Base-by-base conservation (phyloP, 306 rosid species). In the Phaseolus lunatus region DNA sequence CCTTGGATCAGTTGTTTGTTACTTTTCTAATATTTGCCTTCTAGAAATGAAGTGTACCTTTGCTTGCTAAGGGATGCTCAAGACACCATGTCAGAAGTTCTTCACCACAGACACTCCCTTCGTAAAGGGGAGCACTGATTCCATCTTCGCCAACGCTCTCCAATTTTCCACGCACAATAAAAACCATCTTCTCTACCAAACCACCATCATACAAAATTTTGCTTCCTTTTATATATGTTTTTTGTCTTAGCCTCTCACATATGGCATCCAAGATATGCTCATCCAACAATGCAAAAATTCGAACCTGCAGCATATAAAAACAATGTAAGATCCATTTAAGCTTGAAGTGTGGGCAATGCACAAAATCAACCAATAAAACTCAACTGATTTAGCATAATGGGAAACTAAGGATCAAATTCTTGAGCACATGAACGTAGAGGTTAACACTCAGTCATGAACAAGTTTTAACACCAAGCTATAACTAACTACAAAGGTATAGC, bases 31-130 rank as follows among this genome's bases (percentile, higher is more conserved):
- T 47, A 19, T 35, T n/a, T 37, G 48, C 29, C 22, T 37, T 18
- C 1, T 37, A 5, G 69, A 64, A 13, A 26, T 64, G 39, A 39
- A 57, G 22, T 5, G 45, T 86, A 94, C 98, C 96, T 90, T 41
- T 89, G 89, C 75, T 84, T 62, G 85, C 83, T 3, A 91, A 92
- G 80, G 89, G 75, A 85, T 88, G 95, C 81, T 92, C 97, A 12
- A 94, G 94, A 84, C 90, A 90, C 96, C 97, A 90, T 63, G 92
- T 68, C 18, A 94, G 90, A 71, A 92, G 96, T 73, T 94, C 98
- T 84, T 94, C 98, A 8, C 98, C 98, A 48, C 97, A 94, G 26
- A 78, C 94, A 72, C 88, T 91, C 19, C 97, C 96, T 83, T 89
- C 98, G 24, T 82, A 78, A 72, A 94, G 77, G 11, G 90, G 81